phyloP scores from a whole-genome alignment of 768 basidiomycete species.

The Russula virescens region DNA sequence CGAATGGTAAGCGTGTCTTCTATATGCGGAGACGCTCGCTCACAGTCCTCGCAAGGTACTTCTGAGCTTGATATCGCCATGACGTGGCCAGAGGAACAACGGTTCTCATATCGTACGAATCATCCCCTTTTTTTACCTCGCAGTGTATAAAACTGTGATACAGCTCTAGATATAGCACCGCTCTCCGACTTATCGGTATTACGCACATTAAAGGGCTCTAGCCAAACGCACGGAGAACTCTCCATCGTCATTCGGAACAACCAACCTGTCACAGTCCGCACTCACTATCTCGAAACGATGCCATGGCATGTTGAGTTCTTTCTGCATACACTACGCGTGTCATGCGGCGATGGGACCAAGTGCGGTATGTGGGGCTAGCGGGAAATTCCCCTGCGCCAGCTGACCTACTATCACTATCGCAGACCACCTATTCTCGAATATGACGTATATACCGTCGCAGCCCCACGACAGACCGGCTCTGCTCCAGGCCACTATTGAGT shows the following conservation, averaged over 20 bases:
- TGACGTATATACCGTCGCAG: constrained; percentile 62
- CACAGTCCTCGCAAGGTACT: constrained; percentile 17
- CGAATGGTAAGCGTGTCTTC: constrained; percentile 37
- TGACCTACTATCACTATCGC: constrained; percentile 5
- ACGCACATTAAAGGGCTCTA: constrained; percentile 66
- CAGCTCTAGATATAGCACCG: constrained; percentile 38
- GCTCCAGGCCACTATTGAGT: constrained; percentile 59
- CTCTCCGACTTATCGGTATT: constrained; percentile 54
- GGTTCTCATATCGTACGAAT: constrained; percentile 53
- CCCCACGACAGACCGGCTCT: constrained; percentile 72
- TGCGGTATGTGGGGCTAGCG: constrained; percentile 37
- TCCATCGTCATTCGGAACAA: constrained; percentile 62
- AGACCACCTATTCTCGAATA: constrained; percentile 61
- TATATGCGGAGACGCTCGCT: constrained; percentile 3
- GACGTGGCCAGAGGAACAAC: constrained; percentile 44
- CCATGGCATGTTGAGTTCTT: constrained; percentile 91
- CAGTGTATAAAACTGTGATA: constrained; percentile 1
- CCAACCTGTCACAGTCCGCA: constrained; percentile 36
- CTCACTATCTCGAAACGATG: constrained; percentile 84
- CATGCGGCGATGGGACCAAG: constrained; percentile 38
- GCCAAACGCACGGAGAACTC: constrained; percentile 72
- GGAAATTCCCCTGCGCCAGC: not conserved
- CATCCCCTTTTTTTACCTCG: not conserved
- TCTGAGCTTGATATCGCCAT: constrained; percentile 51
- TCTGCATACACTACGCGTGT: constrained; percentile 65